Percentiles rank a stretch among this genome's conserved stretches.
Conservation (phyloP, 1,284 basidiomycete genomes). For the Stygiomarasmius scandens region DNA sequence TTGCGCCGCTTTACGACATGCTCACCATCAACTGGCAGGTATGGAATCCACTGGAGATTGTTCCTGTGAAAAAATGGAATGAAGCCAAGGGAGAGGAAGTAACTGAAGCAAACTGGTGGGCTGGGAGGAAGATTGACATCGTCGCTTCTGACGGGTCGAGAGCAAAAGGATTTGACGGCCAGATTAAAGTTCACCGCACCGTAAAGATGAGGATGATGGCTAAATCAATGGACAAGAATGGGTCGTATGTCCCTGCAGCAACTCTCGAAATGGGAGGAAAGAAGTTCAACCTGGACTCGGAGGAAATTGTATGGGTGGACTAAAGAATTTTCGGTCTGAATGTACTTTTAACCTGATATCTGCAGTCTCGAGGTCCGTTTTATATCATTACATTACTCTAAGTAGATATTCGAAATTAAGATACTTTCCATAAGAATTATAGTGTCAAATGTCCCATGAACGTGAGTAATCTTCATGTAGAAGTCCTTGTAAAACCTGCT, state of each 20-base stretch:
- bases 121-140: not conserved
- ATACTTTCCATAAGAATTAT: no score
- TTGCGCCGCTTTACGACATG: conserved; percentile 17
- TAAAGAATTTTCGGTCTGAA: no score
- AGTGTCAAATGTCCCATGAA: no score
- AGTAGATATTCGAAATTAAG: no score
- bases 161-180: conserved; percentile 23
- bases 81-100: not conserved
- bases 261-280: conserved; percentile 8
- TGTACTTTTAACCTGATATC: no score
- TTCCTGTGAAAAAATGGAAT: conserved; percentile 11
- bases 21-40: conserved; percentile 4
- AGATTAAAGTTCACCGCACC: conserved; percentile 15
- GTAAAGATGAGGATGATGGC: conserved; percentile 20
- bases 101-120: conserved; percentile 1
- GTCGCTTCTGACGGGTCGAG: conserved; percentile 29
- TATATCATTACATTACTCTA: no score
- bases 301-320: not conserved
- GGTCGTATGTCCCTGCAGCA: not conserved
- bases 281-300: not conserved
- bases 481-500: conserved; percentile 61
- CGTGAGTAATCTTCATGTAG: no score
- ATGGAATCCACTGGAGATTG: conserved; percentile 17
- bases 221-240: conserved; percentile 21
- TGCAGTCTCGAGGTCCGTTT: no score